Evolutionary conservation across 2,329 filamentous ascomycete genomes (phyloP).

Genomic region (Aspergillus neotritici): DNA sequence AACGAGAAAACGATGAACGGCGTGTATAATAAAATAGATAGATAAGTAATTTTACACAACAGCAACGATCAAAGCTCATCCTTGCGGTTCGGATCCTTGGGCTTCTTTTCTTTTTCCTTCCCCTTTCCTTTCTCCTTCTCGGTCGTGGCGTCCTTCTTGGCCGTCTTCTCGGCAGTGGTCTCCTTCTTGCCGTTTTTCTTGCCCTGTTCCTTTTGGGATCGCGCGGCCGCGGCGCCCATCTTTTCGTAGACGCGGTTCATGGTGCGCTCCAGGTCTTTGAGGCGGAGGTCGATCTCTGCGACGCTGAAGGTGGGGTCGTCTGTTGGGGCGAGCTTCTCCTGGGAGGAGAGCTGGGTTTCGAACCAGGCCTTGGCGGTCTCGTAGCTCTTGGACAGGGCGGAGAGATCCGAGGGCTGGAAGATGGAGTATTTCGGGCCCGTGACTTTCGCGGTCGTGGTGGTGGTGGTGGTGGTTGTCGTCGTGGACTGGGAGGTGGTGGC

Average conservation of each 20-base stretch:
- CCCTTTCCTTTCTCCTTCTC: not conserved
- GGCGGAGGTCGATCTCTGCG: constrained; percentile 65
- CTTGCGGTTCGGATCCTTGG: constrained; percentile 23
- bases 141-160: constrained; percentile 23
- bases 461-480: constrained; percentile 29
- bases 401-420: constrained; percentile 69
- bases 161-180: constrained; percentile 12
- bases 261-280: constrained; percentile 60
- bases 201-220: constrained; percentile 11
- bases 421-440: constrained; percentile 55
- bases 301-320: constrained; percentile 70
- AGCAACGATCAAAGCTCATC: constrained; percentile 27
- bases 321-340: constrained; percentile 62
- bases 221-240: constrained; percentile 42
- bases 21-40: too few relatives aligned
- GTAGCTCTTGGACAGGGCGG: constrained; percentile 57
- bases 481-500: constrained; percentile 37
- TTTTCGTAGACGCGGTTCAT: constrained; percentile 34
- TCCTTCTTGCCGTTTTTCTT: constrained; percentile 23
- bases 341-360: constrained; percentile 61
- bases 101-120: constrained; percentile 27
- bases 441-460: constrained; percentile 31
- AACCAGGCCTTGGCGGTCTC: constrained; percentile 68
- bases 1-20: constrained; percentile 1
- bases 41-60: too few relatives aligned